Evolutionary conservation across 2,329 filamentous ascomycete species (phyloP), one percentile per base, ranked within the genome.

Genomic region (Nothophaeocryptopus gaeumannii): DNA sequence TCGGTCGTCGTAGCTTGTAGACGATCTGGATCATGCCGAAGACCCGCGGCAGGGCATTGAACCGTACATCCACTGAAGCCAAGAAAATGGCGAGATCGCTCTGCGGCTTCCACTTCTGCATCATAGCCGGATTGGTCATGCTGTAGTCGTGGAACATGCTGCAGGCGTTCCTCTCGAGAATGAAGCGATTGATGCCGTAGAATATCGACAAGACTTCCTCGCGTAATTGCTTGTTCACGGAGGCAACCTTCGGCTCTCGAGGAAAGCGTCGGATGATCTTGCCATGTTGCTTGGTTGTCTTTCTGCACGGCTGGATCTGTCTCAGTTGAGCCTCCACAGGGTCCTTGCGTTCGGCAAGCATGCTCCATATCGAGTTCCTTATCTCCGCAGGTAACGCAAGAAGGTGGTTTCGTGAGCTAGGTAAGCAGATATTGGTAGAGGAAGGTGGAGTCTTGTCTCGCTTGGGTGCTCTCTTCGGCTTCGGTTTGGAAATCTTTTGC

Each of bases 281-380:
- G 33, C 38, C 38, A 30, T 40, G 46, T 8, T 39, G 49, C 31
- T 41, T 45, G 10, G 36, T 51, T 3, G 40, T 31, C 37, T 41
- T 52, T 15, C 47, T 57, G 45, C 49, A 47, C n/a, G 50, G 47
- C 14, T 46, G 50, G 8, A 59, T 52, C 3, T 44, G 50, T 12
- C 56, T 52, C 5, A 59, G 34, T 29, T 59, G 54, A 38, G 54
- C 56, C 35, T 55, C 54, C 14, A 59, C 37, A n/a, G 54, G 52
- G n/a, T 46, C 47, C 7, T 48, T 30, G 3, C 36, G 50, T 9
- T 53, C 50, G 16, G 46, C 48, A 8, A 59, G 38, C n/a, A 55
- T 45, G 32, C 13, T 48, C 51, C 52, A 59, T 8, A 59, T 45
- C 1, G 43, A 32, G 32, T 59, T 59, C n/a, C 56, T 47, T n/a